Base-by-base conservation (phyloP, 2,329 filamentous ascomycete species). In the Hortaea werneckii region DNA sequence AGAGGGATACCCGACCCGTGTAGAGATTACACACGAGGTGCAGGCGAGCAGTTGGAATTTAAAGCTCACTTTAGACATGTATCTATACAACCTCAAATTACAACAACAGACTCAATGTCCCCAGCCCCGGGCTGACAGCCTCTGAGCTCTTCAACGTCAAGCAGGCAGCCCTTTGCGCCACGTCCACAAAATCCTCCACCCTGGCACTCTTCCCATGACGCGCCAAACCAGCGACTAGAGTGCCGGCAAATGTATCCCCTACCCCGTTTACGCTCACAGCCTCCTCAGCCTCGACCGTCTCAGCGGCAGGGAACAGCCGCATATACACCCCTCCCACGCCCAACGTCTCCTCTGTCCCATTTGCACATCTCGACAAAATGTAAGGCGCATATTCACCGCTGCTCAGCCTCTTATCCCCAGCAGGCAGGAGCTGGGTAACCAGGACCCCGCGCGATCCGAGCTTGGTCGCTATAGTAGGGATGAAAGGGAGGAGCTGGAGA, bases 201-300 rank as follows among this genome's bases (percentile, higher is more conserved):
- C 56, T 58, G 46, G 58, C 80, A 67, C 48, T 77, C 61, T 49
- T 63, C 12, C 39, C 56, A 51, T 47, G 27, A 57, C 74, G 77
- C 0, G 81, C 80, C 53, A 96, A 63, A 0, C 85, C 87, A 1
- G 87, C 83, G n/a, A 95, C 71, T 46, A 95, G 56, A 10, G 88
- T 83, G 0, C 90, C 92, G 6, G 94, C 72, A 63, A 96, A 89
- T 0, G 92, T 95, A 66, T 98, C 92, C 0, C 92, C 92, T 2
- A 87, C 88, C 0, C 90, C 92, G 62, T 96, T 96, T 7, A 96
- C 90, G 40, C 87, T 95, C 1, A 90, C 80, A 1, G 94, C 74
- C 27, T 92, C 79, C 13, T 76, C 67, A 0, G 70, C 65, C 2
- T 56, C 48, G 5, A 95, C 74, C 11, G 71, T 67, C 60, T 85